Evolutionary conservation across 306 rosid genomes (phyloP).

Genomic region (Aeschynomene evenia): DNA sequence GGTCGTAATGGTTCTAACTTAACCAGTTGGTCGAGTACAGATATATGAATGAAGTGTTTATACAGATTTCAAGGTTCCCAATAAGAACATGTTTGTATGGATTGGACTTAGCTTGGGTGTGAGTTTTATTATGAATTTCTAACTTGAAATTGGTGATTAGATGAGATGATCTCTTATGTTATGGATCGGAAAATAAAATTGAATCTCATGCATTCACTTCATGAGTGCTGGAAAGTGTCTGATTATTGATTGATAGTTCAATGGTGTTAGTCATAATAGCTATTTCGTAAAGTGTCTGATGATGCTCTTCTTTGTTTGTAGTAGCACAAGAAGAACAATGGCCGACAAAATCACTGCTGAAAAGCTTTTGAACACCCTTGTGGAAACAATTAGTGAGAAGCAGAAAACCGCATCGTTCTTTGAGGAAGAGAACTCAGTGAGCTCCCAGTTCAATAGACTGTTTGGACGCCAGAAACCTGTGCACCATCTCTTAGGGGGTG

Average conservation of each 20-base stretch:
- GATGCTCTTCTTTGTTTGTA: conserved; percentile 22
- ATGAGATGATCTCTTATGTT: neutral
- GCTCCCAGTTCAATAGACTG: conserved; percentile 57
- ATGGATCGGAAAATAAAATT: neutral
- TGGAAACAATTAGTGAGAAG: conserved; percentile 61
- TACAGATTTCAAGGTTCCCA: neutral
- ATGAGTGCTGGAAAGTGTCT: conserved; percentile 9
- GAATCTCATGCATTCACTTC: conserved; percentile 1
- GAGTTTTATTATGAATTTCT: neutral
- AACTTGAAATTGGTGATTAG: neutral
- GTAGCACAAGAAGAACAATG: conserved; percentile 60
- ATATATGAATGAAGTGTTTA: conserved; percentile 6
- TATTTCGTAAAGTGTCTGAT: neutral
- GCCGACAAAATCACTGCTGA: conserved; percentile 61
- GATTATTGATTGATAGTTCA: neutral
- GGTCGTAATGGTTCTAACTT: neutral
- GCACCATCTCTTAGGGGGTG: conserved; percentile 84
- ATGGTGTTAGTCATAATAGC: neutral
- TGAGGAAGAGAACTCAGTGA: conserved; percentile 55
- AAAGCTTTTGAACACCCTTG: conserved; percentile 49
- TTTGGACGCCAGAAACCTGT: conserved; percentile 88
- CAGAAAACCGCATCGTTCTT: conserved; percentile 50
- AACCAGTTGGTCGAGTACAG: neutral
- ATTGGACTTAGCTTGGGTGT: neutral
- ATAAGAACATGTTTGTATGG: neutral